These are phyloP conservation scores for Termitomyces sp. DNA, from an alignment of 768 basidiomycete species.

Conservation along the genomic window DNA sequence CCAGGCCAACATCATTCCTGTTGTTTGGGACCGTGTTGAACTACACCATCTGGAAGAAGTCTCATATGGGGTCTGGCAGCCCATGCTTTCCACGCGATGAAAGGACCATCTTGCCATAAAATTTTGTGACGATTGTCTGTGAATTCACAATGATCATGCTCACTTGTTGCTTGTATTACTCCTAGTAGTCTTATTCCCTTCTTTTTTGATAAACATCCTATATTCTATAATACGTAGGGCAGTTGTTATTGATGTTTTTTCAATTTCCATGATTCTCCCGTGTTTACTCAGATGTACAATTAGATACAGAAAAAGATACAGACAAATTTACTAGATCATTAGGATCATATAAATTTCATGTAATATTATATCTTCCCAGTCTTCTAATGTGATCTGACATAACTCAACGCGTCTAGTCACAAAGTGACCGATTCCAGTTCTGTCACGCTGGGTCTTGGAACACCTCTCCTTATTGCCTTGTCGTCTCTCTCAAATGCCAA, in stretches of 20 bases:
- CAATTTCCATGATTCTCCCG: too few relatives aligned
- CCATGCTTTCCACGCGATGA: slow-evolving; percentile 44
- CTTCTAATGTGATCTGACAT: too few relatives aligned
- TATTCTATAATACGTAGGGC: too few relatives aligned
- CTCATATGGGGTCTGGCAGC: slow-evolving; percentile 68
- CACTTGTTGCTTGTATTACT: background rate
- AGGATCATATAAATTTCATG: background rate
- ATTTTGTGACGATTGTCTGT: background rate
- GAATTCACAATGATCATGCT: background rate
- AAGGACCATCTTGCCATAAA: background rate
- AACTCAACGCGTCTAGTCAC: slow-evolving; percentile 13
- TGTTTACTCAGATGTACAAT: background rate
- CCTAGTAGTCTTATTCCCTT: too few relatives aligned
- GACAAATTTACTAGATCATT: background rate
- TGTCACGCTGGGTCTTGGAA: slow-evolving; percentile 1
- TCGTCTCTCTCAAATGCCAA: slow-evolving; percentile 23
- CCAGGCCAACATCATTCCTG: slow-evolving; percentile 67
- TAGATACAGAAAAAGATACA: background rate
- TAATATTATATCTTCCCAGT: too few relatives aligned
- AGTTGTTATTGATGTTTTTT: too few relatives aligned
- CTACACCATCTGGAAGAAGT: slow-evolving; percentile 72
- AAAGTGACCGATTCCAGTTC: slow-evolving; percentile 7
- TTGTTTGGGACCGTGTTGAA: slow-evolving; percentile 64
- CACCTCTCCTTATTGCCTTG: background rate
- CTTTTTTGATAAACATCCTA: background rate